Evolutionary conservation across 495 filamentous ascomycete genomes (phyloP).

Genomic region (Gamarada debralockiae): DNA sequence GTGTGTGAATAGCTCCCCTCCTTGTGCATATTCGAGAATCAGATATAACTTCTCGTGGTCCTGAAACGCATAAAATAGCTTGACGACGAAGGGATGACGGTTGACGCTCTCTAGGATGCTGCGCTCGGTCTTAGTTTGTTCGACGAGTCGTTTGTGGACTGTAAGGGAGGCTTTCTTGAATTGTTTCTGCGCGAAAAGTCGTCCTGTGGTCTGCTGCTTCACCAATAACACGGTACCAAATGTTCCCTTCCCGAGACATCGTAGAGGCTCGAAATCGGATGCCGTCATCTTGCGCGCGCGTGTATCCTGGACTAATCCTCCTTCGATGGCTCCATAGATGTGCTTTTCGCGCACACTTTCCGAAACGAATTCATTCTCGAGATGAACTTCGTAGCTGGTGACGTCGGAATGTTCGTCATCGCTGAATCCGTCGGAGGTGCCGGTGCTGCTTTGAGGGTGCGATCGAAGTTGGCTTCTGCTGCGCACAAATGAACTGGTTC

Average conservation of each 20-base stretch:
- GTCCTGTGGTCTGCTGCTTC: conserved; percentile 79
- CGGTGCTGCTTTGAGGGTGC: conserved; percentile 24
- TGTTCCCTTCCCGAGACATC: conserved; percentile 94
- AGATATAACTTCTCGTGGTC: conserved; percentile 97
- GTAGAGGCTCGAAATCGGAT: conserved; percentile 84
- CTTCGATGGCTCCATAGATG: conserved; percentile 35
- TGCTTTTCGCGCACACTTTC: conserved; percentile 52
- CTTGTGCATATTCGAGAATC: conserved; percentile 97
- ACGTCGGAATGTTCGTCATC: conserved; percentile 30
- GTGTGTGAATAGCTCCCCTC: conserved; percentile 90
- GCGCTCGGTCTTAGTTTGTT: conserved; percentile 96
- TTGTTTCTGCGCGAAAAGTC: conserved; percentile 96
- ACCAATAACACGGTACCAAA: conserved; percentile 86
- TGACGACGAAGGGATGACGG: conserved; percentile 94
- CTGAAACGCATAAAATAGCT: conserved; percentile 97
- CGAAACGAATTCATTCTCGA: conserved; percentile 86
- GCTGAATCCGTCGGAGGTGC: conserved; percentile 24
- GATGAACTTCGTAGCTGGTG: conserved; percentile 79
- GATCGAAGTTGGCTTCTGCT: conserved; percentile 16
- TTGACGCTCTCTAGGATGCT: conserved; percentile 92
- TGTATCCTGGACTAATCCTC: conserved; percentile 29
- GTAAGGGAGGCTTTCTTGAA: conserved; percentile 92
- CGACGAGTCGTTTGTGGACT: conserved; percentile 87
- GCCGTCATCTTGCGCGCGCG: conserved; percentile 78
- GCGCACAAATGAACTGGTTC: conserved; percentile 26